Conservation (phyloP, 306 rosid genomes). For the Citrullus mucosospermus region DNA sequence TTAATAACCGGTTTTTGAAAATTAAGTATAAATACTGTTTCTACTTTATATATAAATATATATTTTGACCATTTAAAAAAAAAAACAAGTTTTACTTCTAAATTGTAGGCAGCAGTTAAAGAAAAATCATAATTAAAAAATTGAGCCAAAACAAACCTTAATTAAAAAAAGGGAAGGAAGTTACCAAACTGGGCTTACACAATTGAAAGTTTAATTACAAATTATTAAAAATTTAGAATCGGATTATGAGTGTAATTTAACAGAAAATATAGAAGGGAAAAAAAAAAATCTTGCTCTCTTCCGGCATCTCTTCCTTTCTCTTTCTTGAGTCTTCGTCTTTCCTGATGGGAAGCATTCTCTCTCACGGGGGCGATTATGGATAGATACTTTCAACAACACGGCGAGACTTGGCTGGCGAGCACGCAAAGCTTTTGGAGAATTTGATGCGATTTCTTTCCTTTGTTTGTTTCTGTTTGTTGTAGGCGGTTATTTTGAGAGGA, state of each 20-base stretch:
- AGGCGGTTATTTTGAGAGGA: background rate
- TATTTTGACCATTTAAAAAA: too few species aligned
- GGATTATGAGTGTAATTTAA: background rate
- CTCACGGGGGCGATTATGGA: background rate
- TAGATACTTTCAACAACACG: background rate
- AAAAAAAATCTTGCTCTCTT: background rate
- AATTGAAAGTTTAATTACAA: too few species aligned
- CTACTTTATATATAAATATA: too few species aligned
- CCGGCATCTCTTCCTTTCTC: background rate
- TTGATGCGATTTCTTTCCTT: background rate
- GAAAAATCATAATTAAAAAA: too few species aligned
- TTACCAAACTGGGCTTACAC: too few species aligned
- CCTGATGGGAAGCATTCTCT: background rate
- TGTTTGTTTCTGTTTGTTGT: background rate
- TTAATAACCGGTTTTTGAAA: too few species aligned
- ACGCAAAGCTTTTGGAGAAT: background rate
- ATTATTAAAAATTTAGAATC: too few species aligned
- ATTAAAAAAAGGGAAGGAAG: too few species aligned
- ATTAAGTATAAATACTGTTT: too few species aligned
- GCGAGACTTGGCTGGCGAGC: background rate
- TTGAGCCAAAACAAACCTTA: too few species aligned
- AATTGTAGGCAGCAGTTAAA: too few species aligned
- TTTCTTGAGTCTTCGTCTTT: background rate
- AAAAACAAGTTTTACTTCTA: too few species aligned
- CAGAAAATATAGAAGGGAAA: background rate